A percentile compares a stretch with the other conserved stretches of the same genome.
Evolutionary conservation across 179 eudicot species (phyloP).

Genomic region (Spinacia oleracea): DNA sequence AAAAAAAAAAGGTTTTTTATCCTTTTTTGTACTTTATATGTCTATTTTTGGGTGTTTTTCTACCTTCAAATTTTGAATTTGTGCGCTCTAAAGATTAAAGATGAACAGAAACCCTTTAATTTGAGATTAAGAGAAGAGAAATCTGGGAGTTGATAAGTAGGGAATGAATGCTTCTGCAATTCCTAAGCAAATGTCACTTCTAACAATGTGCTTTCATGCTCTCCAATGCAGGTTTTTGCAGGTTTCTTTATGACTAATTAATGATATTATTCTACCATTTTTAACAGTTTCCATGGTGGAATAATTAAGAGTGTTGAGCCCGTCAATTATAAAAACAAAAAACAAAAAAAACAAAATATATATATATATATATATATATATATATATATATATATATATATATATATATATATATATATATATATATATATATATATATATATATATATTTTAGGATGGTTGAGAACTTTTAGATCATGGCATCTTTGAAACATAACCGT

Average conservation of each 20-base stretch:
- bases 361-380: no score
- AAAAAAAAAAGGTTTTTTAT: not conserved
- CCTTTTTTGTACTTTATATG: not conserved
- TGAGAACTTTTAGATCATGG: no score
- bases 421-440: no score
- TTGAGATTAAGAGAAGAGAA: not conserved
- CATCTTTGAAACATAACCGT: no score
- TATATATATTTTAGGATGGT: no score
- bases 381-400: no score
- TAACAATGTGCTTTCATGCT: slow-evolving; percentile 21
- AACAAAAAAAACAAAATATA: not conserved
- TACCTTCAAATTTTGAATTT: not conserved
- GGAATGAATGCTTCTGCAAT: not conserved
- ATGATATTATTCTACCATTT: not conserved
- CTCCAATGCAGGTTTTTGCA: slow-evolving; percentile 19
- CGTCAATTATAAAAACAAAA: no score
- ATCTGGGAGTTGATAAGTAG: not conserved
- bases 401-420: no score
- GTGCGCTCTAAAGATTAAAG: not conserved
- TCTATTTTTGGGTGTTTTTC: not conserved
- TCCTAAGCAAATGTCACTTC: slow-evolving; percentile 14
- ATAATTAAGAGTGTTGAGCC: not conserved
- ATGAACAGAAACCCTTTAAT: not conserved
- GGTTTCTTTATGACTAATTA: slow-evolving; percentile 19
- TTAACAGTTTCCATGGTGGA: slow-evolving; percentile 11